Evolutionary conservation across 2,329 filamentous ascomycete species (phyloP), one percentile per base, ranked within the genome.

Genomic region (Colletotrichum simmondsii): DNA sequence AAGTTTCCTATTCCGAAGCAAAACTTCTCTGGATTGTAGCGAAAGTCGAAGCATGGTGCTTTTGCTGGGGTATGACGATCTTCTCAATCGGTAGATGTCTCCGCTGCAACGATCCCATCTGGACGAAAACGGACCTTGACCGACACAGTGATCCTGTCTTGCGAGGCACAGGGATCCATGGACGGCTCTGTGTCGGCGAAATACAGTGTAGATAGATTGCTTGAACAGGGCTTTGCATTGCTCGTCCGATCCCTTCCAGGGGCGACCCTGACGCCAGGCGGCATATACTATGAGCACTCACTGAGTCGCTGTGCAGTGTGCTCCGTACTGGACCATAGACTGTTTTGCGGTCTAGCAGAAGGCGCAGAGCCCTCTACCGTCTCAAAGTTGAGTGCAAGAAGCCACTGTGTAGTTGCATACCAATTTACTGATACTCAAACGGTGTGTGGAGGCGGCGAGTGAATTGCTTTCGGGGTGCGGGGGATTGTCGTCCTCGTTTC

Each of bases 121-220:
- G 60, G 65, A 70, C 70, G 35, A 70, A 70, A 70, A 65, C 70
- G 60, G 70, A 70, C 19, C 30, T 65, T 26, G 54, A 37, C 70
- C 70, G 66, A 72, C 66, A 54, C 61, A 60, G 61, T 10, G 37
- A 70, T 70, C 46, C 70, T 65, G 46, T 65, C 60, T 52, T 60
- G 60, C 60, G 70, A 69, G 35, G 60, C 32, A 53, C 70, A 72
- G 49, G 70, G 70, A 35, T 65, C 60, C 22, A 64, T 66, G 66
- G 66, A 54, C 66, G 66, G 70, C 60, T 61, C 60, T 61, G 56
- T 16, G 59, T 59, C 65, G 64, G 68, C 52, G 52, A 64, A 60
- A 63, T 63, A 37, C 28, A 68, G 30, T 12, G 53, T 32, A 32
- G 26, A n/a, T 49, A 35, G 14, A 49, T 35, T 59, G 22, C 22